Evolutionary conservation across 345 rosid genomes (phyloP).

Genomic region (Hirschfeldia incana): DNA sequence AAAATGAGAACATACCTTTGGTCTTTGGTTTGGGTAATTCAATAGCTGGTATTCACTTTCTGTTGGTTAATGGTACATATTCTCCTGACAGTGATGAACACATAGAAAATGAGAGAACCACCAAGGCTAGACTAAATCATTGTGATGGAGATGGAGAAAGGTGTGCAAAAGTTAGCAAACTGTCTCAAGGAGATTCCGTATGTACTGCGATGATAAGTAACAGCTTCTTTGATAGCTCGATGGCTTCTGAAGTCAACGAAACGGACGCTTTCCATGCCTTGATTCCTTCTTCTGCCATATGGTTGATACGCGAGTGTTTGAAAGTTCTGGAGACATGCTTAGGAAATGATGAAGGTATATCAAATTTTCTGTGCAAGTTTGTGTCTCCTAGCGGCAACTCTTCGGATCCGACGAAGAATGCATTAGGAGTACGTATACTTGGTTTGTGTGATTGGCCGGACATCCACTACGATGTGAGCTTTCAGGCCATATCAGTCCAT

Average conservation of each 20-base stretch:
- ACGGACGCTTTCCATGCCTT: slow-evolving; percentile 32
- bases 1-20: slow-evolving; percentile 53
- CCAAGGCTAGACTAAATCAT: slow-evolving; percentile 38
- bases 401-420: slow-evolving; percentile 40
- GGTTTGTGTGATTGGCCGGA: slow-evolving; percentile 72
- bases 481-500: slow-evolving; percentile 74
- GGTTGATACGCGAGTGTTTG: slow-evolving; percentile 73
- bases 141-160: slow-evolving; percentile 55
- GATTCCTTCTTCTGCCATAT: slow-evolving; percentile 60
- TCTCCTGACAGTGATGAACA: slow-evolving; percentile 51
- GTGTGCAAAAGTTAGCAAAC: slow-evolving; percentile 81
- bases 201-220: slow-evolving; percentile 55
- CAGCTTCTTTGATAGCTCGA: slow-evolving; percentile 43
- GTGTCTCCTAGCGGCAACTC: slow-evolving; percentile 41
- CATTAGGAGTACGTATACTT: slow-evolving; percentile 44
- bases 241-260: slow-evolving; percentile 42
- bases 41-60: slow-evolving; percentile 64
- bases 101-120: slow-evolving; percentile 37
- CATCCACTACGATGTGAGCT: slow-evolving; percentile 74
- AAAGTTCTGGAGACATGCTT: slow-evolving; percentile 67
- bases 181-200: slow-evolving; percentile 72
- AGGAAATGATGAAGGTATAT: slow-evolving; percentile 57
- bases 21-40: slow-evolving; percentile 65
- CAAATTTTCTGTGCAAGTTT: slow-evolving; percentile 40
- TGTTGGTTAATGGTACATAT: slow-evolving; percentile 77